These are phyloP conservation scores for Lecanicillium sp. DNA, from an alignment of 2,329 filamentous ascomycete genomes.

Conservation along the genomic window DNA sequence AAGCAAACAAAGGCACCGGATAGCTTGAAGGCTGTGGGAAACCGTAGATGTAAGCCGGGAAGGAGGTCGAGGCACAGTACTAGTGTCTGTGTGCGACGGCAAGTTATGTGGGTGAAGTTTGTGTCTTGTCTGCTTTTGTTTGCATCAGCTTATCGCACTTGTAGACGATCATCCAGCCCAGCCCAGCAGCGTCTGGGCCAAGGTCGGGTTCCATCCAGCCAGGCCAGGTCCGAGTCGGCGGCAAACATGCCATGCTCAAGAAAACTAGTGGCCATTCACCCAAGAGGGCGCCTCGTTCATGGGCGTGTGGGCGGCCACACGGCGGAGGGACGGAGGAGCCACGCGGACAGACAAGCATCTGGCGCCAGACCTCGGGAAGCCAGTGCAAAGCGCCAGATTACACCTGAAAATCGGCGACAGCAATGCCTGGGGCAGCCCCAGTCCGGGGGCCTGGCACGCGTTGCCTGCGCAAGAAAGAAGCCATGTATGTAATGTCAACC, in stretches of 20 bases:
- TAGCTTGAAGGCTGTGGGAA: conserved; percentile 2
- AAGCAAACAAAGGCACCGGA: too few relatives aligned
- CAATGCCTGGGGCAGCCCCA: conserved; percentile 3
- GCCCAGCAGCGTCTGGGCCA: too few relatives aligned
- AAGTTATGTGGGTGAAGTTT: conserved; percentile 1
- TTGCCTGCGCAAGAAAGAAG: background rate
- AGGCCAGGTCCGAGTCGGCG: too few relatives aligned
- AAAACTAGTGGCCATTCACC: too few relatives aligned
- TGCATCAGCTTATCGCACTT: conserved; percentile 6
- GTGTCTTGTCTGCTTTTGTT: conserved; percentile 7
- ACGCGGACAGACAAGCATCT: conserved; percentile 2
- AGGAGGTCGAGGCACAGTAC: conserved; percentile 3
- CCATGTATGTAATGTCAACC: conserved; percentile 6
- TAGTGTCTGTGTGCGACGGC: conserved; percentile 9
- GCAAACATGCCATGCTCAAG: too few relatives aligned
- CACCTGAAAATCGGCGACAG: conserved; percentile 6
- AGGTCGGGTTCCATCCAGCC: too few relatives aligned
- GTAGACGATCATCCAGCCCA: too few relatives aligned
- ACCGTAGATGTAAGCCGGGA: background rate
- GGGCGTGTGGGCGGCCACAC: background rate
- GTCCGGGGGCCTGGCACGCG: conserved; percentile 6
- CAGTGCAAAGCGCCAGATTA: conserved; percentile 1
- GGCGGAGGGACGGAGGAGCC: background rate
- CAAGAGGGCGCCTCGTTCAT: conserved; percentile 3
- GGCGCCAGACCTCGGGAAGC: conserved; percentile 6